Percentiles rank a stretch among this genome's conserved stretches.
Conservation (phyloP, 1,284 basidiomycete genomes). For the Polyporus tsugae region DNA sequence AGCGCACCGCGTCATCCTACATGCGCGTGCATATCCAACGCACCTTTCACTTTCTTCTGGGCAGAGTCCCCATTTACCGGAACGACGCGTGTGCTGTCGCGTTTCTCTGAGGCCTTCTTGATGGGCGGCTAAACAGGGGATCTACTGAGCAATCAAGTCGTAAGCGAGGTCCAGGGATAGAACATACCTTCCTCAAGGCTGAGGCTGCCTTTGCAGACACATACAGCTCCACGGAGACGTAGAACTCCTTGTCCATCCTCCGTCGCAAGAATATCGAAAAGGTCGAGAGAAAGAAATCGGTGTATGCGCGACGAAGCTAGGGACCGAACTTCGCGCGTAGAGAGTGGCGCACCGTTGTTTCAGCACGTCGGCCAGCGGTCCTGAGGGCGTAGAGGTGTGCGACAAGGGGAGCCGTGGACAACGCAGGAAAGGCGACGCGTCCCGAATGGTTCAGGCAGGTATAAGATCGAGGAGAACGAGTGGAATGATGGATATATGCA, state of each 20-base stretch:
- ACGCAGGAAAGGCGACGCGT: slow-evolving; percentile 12
- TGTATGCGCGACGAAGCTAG: slow-evolving; percentile 16
- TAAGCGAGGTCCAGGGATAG: slow-evolving; percentile 22
- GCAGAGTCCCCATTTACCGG: slow-evolving; percentile 45
- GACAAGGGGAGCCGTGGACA: not conserved
- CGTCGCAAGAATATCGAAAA: slow-evolving; percentile 13
- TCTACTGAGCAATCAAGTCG: slow-evolving; percentile 20
- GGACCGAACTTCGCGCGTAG: slow-evolving; percentile 1
- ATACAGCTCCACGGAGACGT: slow-evolving; percentile 68
- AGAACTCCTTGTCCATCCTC: slow-evolving; percentile 47
- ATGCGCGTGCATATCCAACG: slow-evolving; percentile 24
- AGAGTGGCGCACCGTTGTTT: not conserved
- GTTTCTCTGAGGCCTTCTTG: slow-evolving; percentile 62
- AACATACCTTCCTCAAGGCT: slow-evolving; percentile 66
- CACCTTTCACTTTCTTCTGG: slow-evolving; percentile 69
- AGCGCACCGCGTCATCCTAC: not conserved
- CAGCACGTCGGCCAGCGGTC: not conserved
- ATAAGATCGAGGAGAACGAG: slow-evolving; percentile 14
- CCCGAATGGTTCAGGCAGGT: slow-evolving; percentile 8
- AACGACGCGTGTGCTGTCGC: slow-evolving; percentile 52
- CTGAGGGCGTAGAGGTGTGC: not conserved
- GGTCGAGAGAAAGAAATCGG: slow-evolving; percentile 12
- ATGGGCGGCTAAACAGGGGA: slow-evolving; percentile 35
- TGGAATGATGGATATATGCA: slow-evolving; percentile 25
- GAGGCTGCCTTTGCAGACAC: slow-evolving; percentile 62